Evolutionary conservation across 1,139 yeast species (phyloP).

Genomic region (Yamadazyma jaroonii): DNA sequence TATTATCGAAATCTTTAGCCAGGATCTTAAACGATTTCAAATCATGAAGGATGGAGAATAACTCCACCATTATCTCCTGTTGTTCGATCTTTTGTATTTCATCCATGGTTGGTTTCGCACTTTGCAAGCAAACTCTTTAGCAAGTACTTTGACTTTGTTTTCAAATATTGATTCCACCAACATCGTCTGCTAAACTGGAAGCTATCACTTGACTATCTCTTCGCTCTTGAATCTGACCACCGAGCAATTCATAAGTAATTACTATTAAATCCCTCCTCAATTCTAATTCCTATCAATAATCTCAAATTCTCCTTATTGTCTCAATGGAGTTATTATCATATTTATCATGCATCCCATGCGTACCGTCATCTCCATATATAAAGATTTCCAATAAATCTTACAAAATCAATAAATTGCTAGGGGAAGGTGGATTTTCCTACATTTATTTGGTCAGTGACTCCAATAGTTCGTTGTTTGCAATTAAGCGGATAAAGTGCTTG

Average conservation of each 20-base stretch:
- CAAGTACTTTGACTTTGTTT: too few species aligned
- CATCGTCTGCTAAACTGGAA: too few species aligned
- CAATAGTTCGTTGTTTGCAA: slow-evolving; percentile 57
- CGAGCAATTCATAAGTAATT: too few species aligned
- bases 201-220: too few species aligned
- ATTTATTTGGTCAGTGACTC: slow-evolving; percentile 73
- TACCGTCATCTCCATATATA: slow-evolving; percentile 47
- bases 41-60: slow-evolving; percentile 35
- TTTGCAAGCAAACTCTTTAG: too few species aligned
- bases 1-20: slow-evolving; percentile 45
- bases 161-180: too few species aligned
- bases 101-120: neutral
- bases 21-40: slow-evolving; percentile 34
- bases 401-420: slow-evolving; percentile 65
- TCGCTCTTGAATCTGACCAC: too few species aligned
- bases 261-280: too few species aligned
- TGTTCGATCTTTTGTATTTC: slow-evolving; percentile 26
- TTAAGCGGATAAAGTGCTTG: slow-evolving; percentile 85
- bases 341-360: slow-evolving; percentile 39
- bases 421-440: slow-evolving; percentile 89
- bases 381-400: slow-evolving; percentile 50
- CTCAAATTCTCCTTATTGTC: too few species aligned
- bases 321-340: slow-evolving; percentile 14
- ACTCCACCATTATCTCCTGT: slow-evolving; percentile 38
- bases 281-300: too few species aligned